Percentiles rank a stretch among this genome's conserved stretches.
phyloP scores from a whole-genome alignment of 768 basidiomycete species.

The Boletus rubroflammeus region DNA sequence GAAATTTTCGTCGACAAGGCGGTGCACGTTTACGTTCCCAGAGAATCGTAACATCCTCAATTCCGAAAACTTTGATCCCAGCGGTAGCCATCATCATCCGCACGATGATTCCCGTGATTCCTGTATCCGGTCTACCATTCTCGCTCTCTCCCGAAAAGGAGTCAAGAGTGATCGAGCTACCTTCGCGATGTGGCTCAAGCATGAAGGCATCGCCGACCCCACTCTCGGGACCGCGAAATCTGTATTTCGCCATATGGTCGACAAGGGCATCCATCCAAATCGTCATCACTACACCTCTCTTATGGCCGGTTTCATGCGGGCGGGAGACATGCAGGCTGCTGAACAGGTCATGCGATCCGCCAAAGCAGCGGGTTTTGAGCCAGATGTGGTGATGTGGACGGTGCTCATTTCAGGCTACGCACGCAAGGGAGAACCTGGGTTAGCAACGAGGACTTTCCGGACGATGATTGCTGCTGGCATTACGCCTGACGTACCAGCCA shows the following conservation, averaged over 20 bases:
- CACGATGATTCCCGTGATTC: conserved; percentile 30
- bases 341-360: conserved; percentile 53
- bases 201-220: conserved; percentile 51
- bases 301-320: conserved; percentile 66
- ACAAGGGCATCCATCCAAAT: conserved; percentile 68
- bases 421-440: conserved; percentile 50
- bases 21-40: conserved; percentile 6
- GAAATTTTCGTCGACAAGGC: conserved; percentile 35
- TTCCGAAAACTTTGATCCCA: conserved; percentile 44
- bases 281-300: conserved; percentile 70
- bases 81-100: conserved; percentile 38
- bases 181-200: conserved; percentile 58
- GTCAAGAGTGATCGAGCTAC: conserved; percentile 56
- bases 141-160: conserved; percentile 44
- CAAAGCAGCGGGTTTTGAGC: conserved; percentile 44
- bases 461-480: conserved; percentile 61
- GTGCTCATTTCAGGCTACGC: conserved; percentile 72
- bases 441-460: conserved; percentile 54
- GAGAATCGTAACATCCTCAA: conserved; percentile 15
- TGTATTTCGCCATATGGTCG: conserved; percentile 56
- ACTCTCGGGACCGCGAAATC: conserved; percentile 51
- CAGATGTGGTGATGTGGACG: conserved; percentile 71
- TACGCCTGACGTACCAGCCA: conserved; percentile 63
- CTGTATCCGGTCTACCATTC: conserved; percentile 40
- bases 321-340: conserved; percentile 59